A percentile compares a stretch with the other conserved stretches of the same genome.
phyloP scores from a whole-genome alignment of 345 rosid species.

The Citrus hindsii region DNA sequence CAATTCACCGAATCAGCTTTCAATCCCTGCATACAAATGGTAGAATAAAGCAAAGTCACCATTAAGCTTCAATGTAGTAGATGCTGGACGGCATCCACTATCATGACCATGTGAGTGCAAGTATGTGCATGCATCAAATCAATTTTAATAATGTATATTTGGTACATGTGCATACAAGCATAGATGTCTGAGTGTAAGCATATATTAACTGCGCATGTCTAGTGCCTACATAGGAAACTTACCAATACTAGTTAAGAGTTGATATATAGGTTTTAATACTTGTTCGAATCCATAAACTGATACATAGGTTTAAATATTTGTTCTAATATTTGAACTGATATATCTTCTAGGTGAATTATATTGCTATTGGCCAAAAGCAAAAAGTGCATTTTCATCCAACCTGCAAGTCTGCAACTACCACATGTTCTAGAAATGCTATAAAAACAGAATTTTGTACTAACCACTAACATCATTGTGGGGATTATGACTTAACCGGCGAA shows the following conservation, averaged over 20 bases:
- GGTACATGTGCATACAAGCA: background rate
- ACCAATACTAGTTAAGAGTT: background rate
- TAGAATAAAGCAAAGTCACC: background rate
- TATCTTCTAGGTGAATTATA: background rate
- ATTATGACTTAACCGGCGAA: conserved; percentile 41
- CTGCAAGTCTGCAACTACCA: background rate
- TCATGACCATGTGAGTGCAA: background rate
- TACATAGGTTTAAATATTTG: background rate
- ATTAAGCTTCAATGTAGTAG: background rate
- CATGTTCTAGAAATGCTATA: background rate
- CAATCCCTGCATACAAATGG: conserved; percentile 10
- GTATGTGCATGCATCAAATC: background rate
- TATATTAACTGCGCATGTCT: no score
- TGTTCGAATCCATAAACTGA: no score
- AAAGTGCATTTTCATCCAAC: background rate
- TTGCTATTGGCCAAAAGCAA: background rate
- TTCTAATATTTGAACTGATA: background rate
- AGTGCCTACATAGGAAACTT: background rate
- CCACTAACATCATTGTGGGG: conserved; percentile 14
- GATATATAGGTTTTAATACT: no score
- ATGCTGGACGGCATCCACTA: background rate
- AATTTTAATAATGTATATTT: background rate
- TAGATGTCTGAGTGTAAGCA: background rate
- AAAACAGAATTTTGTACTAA: conserved; percentile 22
- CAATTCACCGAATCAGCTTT: background rate